A percentile compares a stretch with the other conserved stretches of the same genome.
phyloP scores from a whole-genome alignment of 768 basidiomycete species.

The Podaxis sp. region DNA sequence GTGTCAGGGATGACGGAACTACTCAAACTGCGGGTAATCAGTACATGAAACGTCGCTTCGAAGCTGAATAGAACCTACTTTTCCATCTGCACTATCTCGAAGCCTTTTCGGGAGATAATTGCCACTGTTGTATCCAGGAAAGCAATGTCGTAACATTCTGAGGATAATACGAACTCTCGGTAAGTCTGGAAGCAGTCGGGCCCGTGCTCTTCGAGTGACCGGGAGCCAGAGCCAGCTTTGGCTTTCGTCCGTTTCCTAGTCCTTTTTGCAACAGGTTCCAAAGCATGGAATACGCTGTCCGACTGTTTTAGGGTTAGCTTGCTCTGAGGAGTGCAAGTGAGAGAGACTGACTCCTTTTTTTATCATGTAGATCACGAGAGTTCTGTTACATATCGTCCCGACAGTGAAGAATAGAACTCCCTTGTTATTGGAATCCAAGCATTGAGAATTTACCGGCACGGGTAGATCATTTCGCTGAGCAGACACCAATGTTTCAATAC shows the following conservation, averaged over 20 bases:
- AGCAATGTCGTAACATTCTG: constrained; percentile 82
- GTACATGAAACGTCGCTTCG: background rate
- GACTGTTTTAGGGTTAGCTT: constrained; percentile 31
- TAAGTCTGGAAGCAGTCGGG: constrained; percentile 93
- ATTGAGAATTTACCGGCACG: constrained; percentile 80
- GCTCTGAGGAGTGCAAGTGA: background rate
- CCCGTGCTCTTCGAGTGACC: constrained; percentile 50
- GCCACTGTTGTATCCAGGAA: constrained; percentile 92
- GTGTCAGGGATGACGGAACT: constrained; percentile 86
- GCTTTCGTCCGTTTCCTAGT: constrained; percentile 72
- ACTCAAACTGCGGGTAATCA: constrained; percentile 52
- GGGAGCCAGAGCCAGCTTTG: constrained; percentile 50
- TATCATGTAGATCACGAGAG: constrained; percentile 83
- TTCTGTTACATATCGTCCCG: constrained; percentile 81
- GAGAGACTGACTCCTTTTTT: constrained; percentile 62
- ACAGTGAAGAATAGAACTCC: constrained; percentile 95
- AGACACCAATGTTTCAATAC: constrained; percentile 94
- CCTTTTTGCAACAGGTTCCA: constrained; percentile 89
- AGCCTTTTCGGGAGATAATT: constrained; percentile 88
- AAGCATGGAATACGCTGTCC: constrained; percentile 88
- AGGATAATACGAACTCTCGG: constrained; percentile 85
- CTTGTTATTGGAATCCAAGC: constrained; percentile 81
- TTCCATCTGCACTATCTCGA: constrained; percentile 95
- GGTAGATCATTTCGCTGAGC: constrained; percentile 69
- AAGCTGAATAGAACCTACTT: constrained; percentile 60